Base-by-base conservation (phyloP, 139 green algal species). In the Microglena sp. region DNA sequence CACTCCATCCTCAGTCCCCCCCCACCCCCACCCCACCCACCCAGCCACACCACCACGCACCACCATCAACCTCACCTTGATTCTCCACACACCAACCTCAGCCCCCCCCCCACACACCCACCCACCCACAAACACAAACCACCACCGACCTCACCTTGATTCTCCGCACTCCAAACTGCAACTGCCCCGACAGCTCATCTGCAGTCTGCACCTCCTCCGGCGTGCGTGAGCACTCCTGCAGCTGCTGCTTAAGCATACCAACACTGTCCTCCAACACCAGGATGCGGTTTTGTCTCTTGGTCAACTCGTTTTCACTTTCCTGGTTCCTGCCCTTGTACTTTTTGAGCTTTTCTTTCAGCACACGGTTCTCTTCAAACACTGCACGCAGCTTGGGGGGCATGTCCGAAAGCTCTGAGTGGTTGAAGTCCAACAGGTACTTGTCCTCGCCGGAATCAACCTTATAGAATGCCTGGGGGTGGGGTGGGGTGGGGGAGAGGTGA, bases 301-400 rank as follows among this genome's bases (percentile, higher is more conserved):
- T 27, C 6, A 68, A 28, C 45, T 66, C 34, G 33, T 69, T 62
- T 57, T 79, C 72, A 46, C 70, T 29, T 15, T 32, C 11, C 15
- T 1, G 1, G 0, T 24, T 70, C 30, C 66, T 36, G 1, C 7
- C 2, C 61, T 71, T 70, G 66, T 78, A 72, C 2, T 64, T 68
- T 40, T 45, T 53, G 26, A 78, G 33, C 6, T 68, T 66, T 27
- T 79, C 72, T 15, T 65, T 69, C 62, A 79, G 55, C 8, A 62
- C 54, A 66, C 74, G 58, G 62, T 79, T 79, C 27, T 79, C 72
- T 44, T 79, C 72, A 35, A 79, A 69, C 11, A 79, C 26, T 2
- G 67, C 67, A 15, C 72, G 29, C 24, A 79, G 62, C 15, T 55
- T 60, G 2, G 72, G 72, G 0, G 72, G 72, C 44, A 79, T 53